phyloP scores from a whole-genome alignment of 108 stramenopile genomes.

The Fragilariopsis cylindrus region DNA sequence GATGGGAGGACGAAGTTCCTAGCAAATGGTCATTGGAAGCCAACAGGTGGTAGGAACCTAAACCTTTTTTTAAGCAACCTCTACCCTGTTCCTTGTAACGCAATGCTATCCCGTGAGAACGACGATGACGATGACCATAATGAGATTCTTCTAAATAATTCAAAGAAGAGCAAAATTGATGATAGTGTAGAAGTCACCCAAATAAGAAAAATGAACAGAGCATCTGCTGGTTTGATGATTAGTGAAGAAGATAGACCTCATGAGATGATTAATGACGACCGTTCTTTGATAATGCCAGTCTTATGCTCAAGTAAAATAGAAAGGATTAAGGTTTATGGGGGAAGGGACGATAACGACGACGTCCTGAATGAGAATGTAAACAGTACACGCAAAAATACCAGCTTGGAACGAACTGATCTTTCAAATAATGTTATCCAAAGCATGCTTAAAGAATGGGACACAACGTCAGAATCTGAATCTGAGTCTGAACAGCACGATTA shows the following conservation, averaged over 20 bases:
- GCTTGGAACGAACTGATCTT: neutral
- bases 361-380: neutral
- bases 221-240: neutral
- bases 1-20: slow-evolving; percentile 25
- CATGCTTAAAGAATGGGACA: slow-evolving; percentile 2
- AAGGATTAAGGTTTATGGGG: slow-evolving; percentile 2
- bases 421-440: neutral
- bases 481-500: too few relatives aligned
- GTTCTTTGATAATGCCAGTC: slow-evolving; percentile 11
- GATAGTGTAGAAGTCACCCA: neutral
- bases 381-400: neutral
- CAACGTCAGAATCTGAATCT: slow-evolving; percentile 3
- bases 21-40: slow-evolving; percentile 33
- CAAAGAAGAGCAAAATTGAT: slow-evolving; percentile 7
- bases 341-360: neutral
- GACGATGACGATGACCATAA: neutral
- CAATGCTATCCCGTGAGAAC: neutral
- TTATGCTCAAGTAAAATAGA: neutral
- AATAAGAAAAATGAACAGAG: slow-evolving; percentile 1
- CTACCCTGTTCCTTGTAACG: slow-evolving; percentile 13
- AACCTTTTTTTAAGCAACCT: slow-evolving; percentile 27
- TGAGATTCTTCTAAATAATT: neutral
- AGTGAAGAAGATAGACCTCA: neutral
- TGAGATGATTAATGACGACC: slow-evolving; percentile 4
- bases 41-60: slow-evolving; percentile 37